These are phyloP conservation scores for Aspergillus sparsus DNA, from an alignment of 495 filamentous ascomycete species.

Conservation along the genomic window DNA sequence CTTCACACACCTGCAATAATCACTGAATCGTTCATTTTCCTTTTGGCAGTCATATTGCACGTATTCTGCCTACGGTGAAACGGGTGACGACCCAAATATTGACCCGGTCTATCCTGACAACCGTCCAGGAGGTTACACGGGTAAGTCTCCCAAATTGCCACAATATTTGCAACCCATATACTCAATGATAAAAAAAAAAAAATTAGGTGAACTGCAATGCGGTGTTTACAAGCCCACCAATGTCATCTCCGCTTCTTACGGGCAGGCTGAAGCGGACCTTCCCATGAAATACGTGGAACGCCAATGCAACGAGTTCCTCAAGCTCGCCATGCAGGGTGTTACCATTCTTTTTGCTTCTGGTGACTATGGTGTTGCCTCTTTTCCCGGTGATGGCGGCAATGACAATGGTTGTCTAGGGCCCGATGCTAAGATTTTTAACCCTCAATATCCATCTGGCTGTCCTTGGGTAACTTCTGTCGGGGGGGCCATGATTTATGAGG, in stretches of 20 bases:
- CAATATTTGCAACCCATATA: background rate
- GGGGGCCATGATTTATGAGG: constrained; percentile 44
- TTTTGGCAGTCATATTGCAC: constrained; percentile 50
- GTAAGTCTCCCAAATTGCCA: constrained; percentile 14
- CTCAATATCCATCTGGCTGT: constrained; percentile 53
- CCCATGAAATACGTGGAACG: constrained; percentile 55
- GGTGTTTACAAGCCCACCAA: constrained; percentile 60
- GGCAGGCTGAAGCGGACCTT: constrained; percentile 50
- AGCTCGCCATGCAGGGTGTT: constrained; percentile 64
- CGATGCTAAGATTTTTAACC: constrained; percentile 47
- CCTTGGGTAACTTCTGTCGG: constrained; percentile 56
- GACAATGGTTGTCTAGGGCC: constrained; percentile 41
- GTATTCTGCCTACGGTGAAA: constrained; percentile 44
- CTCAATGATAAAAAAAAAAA: too few relatives aligned
- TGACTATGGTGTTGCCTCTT: constrained; percentile 50
- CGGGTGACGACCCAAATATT: constrained; percentile 54
- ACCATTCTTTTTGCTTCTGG: constrained; percentile 62
- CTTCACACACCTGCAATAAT: background rate
- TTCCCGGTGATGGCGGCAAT: constrained; percentile 46
- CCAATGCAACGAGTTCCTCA: constrained; percentile 63
- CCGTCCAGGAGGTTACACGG: constrained; percentile 54
- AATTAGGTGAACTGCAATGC: constrained; percentile 55
- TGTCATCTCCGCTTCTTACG: constrained; percentile 63
- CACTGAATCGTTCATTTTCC: background rate
- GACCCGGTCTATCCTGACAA: constrained; percentile 61